Evolutionary conservation across 495 filamentous ascomycete species (phyloP).

Genomic region (Hyaloscypha variabilis): DNA sequence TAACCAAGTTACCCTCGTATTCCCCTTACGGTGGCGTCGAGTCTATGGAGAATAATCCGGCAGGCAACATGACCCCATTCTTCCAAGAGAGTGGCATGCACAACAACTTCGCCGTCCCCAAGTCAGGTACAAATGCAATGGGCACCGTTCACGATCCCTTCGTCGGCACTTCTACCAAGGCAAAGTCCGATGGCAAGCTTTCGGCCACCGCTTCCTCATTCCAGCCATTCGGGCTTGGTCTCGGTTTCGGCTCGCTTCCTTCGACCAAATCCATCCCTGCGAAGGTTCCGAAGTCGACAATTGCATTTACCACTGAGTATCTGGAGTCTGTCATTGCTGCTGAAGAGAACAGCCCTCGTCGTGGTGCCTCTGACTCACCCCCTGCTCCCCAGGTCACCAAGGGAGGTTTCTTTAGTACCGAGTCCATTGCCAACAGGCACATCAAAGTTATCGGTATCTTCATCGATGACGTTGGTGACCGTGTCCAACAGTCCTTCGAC

Average conservation of each 20-base stretch:
- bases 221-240: conserved; percentile 34
- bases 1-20: background rate
- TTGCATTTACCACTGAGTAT: conserved; percentile 9
- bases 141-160: conserved; percentile 20
- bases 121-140: conserved; percentile 14
- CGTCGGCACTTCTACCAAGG: conserved; percentile 26
- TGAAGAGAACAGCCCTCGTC: conserved; percentile 2
- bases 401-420: conserved; percentile 26
- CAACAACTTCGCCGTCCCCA: background rate
- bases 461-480: background rate
- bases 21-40: conserved; percentile 26
- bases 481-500: conserved; percentile 9
- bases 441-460: conserved; percentile 24
- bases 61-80: conserved; percentile 63
- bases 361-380: background rate
- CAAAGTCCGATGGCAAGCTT: conserved; percentile 36
- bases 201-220: conserved; percentile 45
- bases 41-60: conserved; percentile 63
- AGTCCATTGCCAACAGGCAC: conserved; percentile 18
- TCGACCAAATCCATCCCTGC: background rate
- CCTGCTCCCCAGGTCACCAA: background rate
- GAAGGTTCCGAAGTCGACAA: background rate
- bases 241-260: conserved; percentile 27
- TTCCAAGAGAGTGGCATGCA: conserved; percentile 55
- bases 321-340: conserved; percentile 11